Evolutionary conservation across 2,329 filamentous ascomycete genomes (phyloP), one percentile per base, ranked within the genome.

Genomic region (Sphaerostilbella broomeana): DNA sequence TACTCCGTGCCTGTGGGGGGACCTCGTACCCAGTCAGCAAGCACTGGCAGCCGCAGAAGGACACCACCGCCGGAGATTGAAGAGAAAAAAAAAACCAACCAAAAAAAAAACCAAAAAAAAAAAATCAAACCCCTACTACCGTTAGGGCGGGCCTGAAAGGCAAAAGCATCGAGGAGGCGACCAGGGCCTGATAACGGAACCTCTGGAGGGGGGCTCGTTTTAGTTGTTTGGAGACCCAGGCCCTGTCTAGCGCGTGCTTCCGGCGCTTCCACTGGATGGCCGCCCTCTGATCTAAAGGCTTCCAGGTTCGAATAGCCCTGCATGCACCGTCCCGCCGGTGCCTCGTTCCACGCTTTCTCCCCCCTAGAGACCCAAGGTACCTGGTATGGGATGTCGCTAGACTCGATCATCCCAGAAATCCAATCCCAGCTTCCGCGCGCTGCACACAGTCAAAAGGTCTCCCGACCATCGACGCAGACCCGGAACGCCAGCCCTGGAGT

Each of bases 181-280:
- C 13, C 11, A 24, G 17, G 30, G 30, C 21, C 19, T 28, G 38
- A 40, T 34, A 40, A 34, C 38, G 21, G 38, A 34, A 26, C 24
- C 15, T 17, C 7, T 18, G 35, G 30, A 31, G 20, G 8, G 35
- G 13, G 21, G n/a, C n/a, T n/a, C n/a, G n/a, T n/a, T n/a, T n/a
- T n/a, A n/a, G n/a, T n/a, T 31, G 27, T 28, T 4, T 13, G 16
- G 8, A 4, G 16, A 25, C 26, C 6, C 6, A 24, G 27, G 16
- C 32, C 32, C 38, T 41, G 38, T 25, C 19, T 42, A 34, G 34
- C 17, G n/a, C 9, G 20, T 36, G 21, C 39, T 19, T 42, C 40
- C 40, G 40, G 35, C 34, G 33, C 35, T 42, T 42, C 40, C 40
- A 38, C 26, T 35, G 32, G 35, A 24, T 28, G 35, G 20, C 35